phyloP scores from a whole-genome alignment of 2,329 filamentous ascomycete species.

The Aspergillus candidus region DNA sequence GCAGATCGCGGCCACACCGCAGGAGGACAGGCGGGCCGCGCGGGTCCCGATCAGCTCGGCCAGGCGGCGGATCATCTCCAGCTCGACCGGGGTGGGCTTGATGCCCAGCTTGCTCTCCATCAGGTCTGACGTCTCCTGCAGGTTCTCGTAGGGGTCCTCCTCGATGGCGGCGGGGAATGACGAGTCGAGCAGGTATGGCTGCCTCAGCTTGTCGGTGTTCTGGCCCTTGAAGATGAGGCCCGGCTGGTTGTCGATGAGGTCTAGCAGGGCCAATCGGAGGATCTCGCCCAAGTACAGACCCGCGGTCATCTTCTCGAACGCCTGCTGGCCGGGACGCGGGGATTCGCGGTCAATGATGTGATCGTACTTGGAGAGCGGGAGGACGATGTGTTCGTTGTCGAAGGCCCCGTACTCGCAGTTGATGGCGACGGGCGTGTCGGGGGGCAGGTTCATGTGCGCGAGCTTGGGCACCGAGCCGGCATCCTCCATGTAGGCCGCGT shows the following conservation, averaged over 20 bases:
- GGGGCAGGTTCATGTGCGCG: conserved; percentile 78
- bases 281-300: conserved; percentile 92
- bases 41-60: conserved; percentile 93
- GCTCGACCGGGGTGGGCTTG: conserved; percentile 65
- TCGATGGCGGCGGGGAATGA: conserved; percentile 92
- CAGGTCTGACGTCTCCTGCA: conserved; percentile 79
- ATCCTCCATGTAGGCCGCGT: conserved; percentile 96
- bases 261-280: conserved; percentile 79
- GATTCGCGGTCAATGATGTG: conserved; percentile 83
- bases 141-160: conserved; percentile 92
- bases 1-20: conserved; percentile 92
- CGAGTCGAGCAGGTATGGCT: conserved; percentile 82
- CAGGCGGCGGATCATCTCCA: conserved; percentile 81
- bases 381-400: conserved; percentile 84
- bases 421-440: conserved; percentile 83
- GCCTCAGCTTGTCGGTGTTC: conserved; percentile 71
- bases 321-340: conserved; percentile 86
- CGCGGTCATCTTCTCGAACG: conserved; percentile 97
- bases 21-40: conserved; percentile 84
- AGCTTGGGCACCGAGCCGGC: conserved; percentile 89
- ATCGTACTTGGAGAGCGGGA: conserved; percentile 81
- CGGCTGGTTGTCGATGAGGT: conserved; percentile 73
- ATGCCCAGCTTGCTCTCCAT: conserved; percentile 73
- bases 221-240: conserved; percentile 75
- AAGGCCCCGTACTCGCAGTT: conserved; percentile 98